Evolutionary conservation across 1,284 basidiomycete genomes (phyloP).

Genomic region (Rhizoctonia solani): DNA sequence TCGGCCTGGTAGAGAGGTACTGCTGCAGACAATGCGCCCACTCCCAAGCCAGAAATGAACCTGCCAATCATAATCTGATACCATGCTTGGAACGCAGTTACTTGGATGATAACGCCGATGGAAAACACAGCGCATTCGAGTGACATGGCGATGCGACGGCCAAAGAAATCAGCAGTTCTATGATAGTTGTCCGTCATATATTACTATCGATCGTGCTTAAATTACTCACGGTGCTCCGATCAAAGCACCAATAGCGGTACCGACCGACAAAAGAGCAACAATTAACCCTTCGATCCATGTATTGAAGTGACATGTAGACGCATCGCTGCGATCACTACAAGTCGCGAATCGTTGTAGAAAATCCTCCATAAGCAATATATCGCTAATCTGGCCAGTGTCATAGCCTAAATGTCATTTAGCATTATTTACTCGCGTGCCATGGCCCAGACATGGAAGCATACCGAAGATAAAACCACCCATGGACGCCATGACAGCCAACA

Average conservation of each 20-base stretch:
- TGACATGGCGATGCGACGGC: constrained; percentile 72
- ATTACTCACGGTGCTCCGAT: constrained; percentile 57
- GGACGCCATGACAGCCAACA: constrained; percentile 69
- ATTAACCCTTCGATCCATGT: constrained; percentile 55
- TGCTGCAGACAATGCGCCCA: constrained; percentile 73
- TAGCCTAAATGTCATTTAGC: constrained; percentile 46
- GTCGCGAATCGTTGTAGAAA: constrained; percentile 67
- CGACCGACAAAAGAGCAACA: constrained; percentile 68
- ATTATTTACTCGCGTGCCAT: neutral
- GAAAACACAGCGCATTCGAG: constrained; percentile 67
- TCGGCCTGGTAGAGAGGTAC: constrained; percentile 82
- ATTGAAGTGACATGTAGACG: constrained; percentile 49
- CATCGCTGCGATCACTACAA: constrained; percentile 51
- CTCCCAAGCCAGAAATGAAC: constrained; percentile 66
- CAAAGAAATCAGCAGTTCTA: constrained; percentile 63
- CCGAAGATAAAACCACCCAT: constrained; percentile 83
- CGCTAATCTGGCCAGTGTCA: constrained; percentile 78
- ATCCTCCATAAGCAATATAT: constrained; percentile 75
- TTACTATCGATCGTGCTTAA: constrained; percentile 41
- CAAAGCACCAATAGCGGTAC: constrained; percentile 64
- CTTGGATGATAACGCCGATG: constrained; percentile 71
- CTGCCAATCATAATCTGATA: constrained; percentile 61
- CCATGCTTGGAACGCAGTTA: constrained; percentile 57
- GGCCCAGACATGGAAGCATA: constrained; percentile 42
- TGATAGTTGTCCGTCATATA: neutral